Percentiles rank a stretch among this genome's conserved stretches.
Evolutionary conservation across 768 basidiomycete species (phyloP).

Genomic region (Coprinopsis marcescibilis): DNA sequence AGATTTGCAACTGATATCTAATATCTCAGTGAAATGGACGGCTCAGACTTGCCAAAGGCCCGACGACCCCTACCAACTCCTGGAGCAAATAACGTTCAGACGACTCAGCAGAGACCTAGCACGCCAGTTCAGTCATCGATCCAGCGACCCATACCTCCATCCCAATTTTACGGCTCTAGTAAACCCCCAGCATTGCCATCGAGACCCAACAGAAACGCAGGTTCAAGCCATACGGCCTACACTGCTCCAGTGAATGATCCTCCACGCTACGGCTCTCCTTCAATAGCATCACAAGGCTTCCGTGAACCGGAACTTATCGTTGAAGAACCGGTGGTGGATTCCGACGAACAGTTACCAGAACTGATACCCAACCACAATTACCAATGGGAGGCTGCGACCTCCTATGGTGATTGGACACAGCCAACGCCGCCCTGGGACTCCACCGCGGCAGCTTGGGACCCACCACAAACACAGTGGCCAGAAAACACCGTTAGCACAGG

Average conservation of each 20-base stretch:
- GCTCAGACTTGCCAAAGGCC: slow-evolving; percentile 35
- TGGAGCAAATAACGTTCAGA: slow-evolving; percentile 23
- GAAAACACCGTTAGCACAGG: slow-evolving; percentile 13
- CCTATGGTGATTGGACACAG: no score
- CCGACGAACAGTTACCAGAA: slow-evolving; percentile 29
- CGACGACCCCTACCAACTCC: slow-evolving; percentile 46
- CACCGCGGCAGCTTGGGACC: slow-evolving; percentile 4
- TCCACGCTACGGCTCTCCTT: slow-evolving; percentile 29
- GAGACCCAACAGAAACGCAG: slow-evolving; percentile 32
- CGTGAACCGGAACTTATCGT: slow-evolving; percentile 53
- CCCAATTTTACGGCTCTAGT: slow-evolving; percentile 32
- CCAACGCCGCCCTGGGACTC: slow-evolving; percentile 7
- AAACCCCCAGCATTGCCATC: slow-evolving; percentile 34
- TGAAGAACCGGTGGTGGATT: slow-evolving; percentile 35
- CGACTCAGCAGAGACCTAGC: slow-evolving; percentile 32
- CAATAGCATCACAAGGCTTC: slow-evolving; percentile 28
- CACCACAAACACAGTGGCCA: slow-evolving; percentile 6
- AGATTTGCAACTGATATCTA: slow-evolving; percentile 10
- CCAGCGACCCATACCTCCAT: slow-evolving; percentile 24
- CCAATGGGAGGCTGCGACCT: no score
- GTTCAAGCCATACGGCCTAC: slow-evolving; percentile 37
- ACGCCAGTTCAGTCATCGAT: slow-evolving; percentile 31
- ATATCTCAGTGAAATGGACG: slow-evolving; percentile 38
- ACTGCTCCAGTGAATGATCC: slow-evolving; percentile 32
- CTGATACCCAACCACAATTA: slow-evolving; percentile 32